These are phyloP conservation scores for Paramecium caudatum DNA, from an alignment of 73 alveolate species.

Conservation along the genomic window DNA sequence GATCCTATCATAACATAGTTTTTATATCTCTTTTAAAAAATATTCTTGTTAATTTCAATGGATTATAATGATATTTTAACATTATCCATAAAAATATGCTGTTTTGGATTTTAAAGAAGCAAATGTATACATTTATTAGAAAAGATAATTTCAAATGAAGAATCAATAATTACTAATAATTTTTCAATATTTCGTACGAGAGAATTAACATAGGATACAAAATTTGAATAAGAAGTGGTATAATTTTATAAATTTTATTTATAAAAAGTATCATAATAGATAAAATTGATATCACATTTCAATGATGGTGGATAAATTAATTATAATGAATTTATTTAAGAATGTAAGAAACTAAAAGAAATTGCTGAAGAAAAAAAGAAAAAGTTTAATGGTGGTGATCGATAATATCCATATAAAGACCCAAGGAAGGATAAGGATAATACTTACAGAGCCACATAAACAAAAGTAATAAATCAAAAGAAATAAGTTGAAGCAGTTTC, in stretches of 20 bases:
- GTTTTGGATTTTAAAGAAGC: constrained; percentile 31
- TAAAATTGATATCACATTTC: constrained; percentile 7
- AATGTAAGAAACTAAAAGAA: constrained; percentile 29
- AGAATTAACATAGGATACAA: background rate
- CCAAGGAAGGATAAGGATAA: background rate
- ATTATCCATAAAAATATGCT: background rate
- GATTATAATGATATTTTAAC: background rate
- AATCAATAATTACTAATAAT: background rate
- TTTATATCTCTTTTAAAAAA: constrained; percentile 9
- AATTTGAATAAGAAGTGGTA: background rate
- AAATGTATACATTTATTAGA: background rate
- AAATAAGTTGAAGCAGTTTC: too few relatives aligned
- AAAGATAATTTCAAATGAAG: background rate
- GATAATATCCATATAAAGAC: background rate
- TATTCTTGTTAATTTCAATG: background rate
- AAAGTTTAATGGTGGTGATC: background rate
- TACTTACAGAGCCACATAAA: background rate
- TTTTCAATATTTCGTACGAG: background rate
- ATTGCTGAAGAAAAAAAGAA: background rate
- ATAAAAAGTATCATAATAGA: background rate
- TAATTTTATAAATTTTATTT: background rate
- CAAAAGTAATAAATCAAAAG: background rate
- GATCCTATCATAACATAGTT: constrained; percentile 12
- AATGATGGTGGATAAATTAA: background rate
- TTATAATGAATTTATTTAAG: background rate